A percentile compares a stretch with the other conserved stretches of the same genome.
phyloP scores from a whole-genome alignment of 768 basidiomycete genomes.

The Auricularia sp. region DNA sequence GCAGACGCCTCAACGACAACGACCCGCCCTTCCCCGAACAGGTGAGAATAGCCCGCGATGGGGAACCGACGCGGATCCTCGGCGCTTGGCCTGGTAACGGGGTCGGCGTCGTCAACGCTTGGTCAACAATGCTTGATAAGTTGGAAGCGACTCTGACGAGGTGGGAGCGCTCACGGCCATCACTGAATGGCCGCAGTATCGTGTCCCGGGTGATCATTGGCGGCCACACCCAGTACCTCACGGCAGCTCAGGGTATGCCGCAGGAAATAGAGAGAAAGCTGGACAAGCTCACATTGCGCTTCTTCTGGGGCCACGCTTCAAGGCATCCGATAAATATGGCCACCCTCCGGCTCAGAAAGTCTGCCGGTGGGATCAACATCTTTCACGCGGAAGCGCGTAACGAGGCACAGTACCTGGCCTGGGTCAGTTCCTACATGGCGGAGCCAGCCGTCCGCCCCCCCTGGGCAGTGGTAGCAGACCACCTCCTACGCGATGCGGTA shows the following conservation, averaged over 20 bases:
- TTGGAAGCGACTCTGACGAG: conserved; percentile 11
- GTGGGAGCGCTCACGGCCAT: conserved; percentile 22
- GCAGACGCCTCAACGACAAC: conserved; percentile 9
- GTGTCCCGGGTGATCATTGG: conserved; percentile 20
- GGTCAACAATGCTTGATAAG: conserved; percentile 21
- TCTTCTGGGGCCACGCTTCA: conserved; percentile 18
- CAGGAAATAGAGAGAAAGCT: conserved; percentile 13
- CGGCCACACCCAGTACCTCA: conserved; percentile 25
- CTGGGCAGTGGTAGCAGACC: conserved; percentile 23
- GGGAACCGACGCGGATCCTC: conserved; percentile 20
- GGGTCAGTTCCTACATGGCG: conserved; percentile 10
- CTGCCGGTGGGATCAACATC: not conserved
- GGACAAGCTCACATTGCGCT: conserved; percentile 14
- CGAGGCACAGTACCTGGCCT: not conserved
- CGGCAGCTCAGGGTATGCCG: conserved; percentile 29
- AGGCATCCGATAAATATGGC: not conserved
- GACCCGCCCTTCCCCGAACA: conserved; percentile 4
- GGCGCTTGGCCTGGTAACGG: conserved; percentile 25
- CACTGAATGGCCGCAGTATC: conserved; percentile 17
- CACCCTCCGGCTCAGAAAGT: not conserved
- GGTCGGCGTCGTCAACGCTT: conserved; percentile 12
- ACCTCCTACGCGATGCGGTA: not conserved
- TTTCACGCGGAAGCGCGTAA: not conserved
- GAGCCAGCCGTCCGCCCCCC: conserved; percentile 10
- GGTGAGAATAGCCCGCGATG: conserved; percentile 22